Conservation (phyloP, 345 rosid species). For the Hypericum androsaemum region DNA sequence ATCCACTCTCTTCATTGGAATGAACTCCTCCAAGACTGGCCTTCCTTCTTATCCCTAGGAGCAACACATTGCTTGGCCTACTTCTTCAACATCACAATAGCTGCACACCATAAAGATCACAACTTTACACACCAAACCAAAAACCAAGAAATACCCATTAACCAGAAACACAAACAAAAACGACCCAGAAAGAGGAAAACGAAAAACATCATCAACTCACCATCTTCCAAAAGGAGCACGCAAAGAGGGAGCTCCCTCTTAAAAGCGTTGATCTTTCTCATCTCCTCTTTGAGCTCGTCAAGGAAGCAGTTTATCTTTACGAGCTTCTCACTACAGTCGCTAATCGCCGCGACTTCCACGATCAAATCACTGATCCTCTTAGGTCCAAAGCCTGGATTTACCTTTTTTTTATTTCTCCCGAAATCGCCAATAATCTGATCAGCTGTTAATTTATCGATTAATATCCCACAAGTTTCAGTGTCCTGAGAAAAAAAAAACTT, state of each 20-base stretch:
- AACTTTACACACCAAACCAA: not conserved
- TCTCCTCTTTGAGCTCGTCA: conserved; percentile 50
- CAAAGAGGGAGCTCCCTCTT: conserved; percentile 71
- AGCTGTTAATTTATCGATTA: too few relatives aligned
- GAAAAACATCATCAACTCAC: conserved; percentile 25
- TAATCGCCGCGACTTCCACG: conserved; percentile 31
- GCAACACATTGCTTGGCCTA: conserved; percentile 33
- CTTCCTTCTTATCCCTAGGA: conserved; percentile 15
- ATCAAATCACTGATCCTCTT: conserved; percentile 42
- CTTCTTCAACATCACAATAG: conserved; percentile 45
- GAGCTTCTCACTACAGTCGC: conserved; percentile 26
- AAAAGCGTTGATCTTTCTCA: conserved; percentile 58
- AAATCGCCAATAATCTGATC: not conserved
- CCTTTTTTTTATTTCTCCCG: conserved; percentile 26
- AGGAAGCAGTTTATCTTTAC: conserved; percentile 42
- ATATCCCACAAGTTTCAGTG: too few relatives aligned
- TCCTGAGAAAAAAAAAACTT: not conserved
- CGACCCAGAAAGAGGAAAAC: not conserved
- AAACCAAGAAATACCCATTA: conserved; percentile 6
- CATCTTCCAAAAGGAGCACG: conserved; percentile 61
- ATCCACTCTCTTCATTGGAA: conserved; percentile 22
- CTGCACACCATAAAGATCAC: conserved; percentile 24
- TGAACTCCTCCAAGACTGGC: conserved; percentile 7
- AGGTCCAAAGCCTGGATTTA: conserved; percentile 35
- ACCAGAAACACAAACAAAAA: not conserved